phyloP scores from a whole-genome alignment of 1,284 basidiomycete genomes.

The Hypsizygus ulmarius region DNA sequence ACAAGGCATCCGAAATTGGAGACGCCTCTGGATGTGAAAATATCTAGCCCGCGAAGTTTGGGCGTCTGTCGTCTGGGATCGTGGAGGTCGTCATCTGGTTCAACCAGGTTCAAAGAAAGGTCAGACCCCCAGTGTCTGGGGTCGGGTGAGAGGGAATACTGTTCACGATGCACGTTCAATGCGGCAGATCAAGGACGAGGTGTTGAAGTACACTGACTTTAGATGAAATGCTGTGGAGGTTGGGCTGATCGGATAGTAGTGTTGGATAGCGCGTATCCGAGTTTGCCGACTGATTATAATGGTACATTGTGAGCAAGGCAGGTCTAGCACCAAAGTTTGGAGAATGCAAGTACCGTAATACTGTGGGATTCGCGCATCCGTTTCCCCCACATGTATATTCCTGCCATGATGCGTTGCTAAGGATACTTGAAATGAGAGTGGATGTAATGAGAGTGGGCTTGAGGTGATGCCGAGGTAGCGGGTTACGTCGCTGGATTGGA shows the following conservation, averaged over 20 bases:
- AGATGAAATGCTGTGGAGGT: constrained; percentile 15
- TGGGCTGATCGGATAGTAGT: constrained; percentile 7
- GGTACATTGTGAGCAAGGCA: background rate
- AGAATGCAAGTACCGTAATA: constrained; percentile 47
- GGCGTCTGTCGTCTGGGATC: constrained; percentile 64
- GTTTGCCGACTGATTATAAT: constrained; percentile 11
- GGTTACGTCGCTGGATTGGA: constrained; percentile 5
- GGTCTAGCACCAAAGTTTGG: background rate
- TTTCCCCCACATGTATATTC: constrained; percentile 14
- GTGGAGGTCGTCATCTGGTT: constrained; percentile 72
- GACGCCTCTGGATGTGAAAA: constrained; percentile 72
- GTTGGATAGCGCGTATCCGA: constrained; percentile 22
- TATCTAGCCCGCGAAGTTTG: constrained; percentile 49
- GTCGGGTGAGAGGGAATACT: constrained; percentile 76
- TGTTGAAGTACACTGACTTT: constrained; percentile 11
- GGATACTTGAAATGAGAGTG: constrained; percentile 9
- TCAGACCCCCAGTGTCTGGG: constrained; percentile 68
- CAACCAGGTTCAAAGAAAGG: constrained; percentile 56
- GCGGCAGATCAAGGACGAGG: background rate
- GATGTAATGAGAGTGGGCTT: constrained; percentile 3
- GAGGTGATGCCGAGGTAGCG: constrained; percentile 1
- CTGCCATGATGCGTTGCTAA: constrained; percentile 11
- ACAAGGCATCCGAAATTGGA: constrained; percentile 77
- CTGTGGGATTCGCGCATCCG: constrained; percentile 15
- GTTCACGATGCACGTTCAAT: background rate